Evolutionary conservation across 495 filamentous ascomycete species (phyloP).

Genomic region (Tuber aestivum): DNA sequence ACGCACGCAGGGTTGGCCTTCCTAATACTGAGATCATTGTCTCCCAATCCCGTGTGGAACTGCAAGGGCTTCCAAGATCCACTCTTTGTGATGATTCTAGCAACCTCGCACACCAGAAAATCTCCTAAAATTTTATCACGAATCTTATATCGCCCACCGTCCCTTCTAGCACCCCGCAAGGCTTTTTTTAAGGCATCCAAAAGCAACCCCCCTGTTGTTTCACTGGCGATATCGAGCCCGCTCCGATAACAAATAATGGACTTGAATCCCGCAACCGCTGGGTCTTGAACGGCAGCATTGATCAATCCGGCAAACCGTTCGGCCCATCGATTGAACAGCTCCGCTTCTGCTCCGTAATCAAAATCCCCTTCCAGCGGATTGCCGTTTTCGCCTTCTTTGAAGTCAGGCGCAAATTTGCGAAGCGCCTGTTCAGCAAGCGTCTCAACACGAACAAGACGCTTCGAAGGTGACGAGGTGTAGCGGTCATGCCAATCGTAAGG

Average conservation of each 20-base stretch:
- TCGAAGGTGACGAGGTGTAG: conserved; percentile 57
- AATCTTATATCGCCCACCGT: conserved; percentile 48
- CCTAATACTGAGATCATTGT: conserved; percentile 68
- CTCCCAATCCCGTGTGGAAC: conserved; percentile 81
- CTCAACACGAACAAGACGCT: conserved; percentile 79
- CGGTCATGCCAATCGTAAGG: conserved; percentile 64
- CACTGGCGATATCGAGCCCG: conserved; percentile 56
- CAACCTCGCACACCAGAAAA: conserved; percentile 57
- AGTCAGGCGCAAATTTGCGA: conserved; percentile 15
- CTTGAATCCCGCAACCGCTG: conserved; percentile 76
- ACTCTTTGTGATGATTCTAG: conserved; percentile 48
- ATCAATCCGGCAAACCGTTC: conserved; percentile 51
- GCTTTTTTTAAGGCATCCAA: conserved; percentile 39
- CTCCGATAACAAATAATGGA: conserved; percentile 78
- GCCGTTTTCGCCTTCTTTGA: conserved; percentile 36
- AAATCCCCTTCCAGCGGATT: conserved; percentile 38
- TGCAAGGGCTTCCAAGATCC: conserved; percentile 63
- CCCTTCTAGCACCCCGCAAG: conserved; percentile 33
- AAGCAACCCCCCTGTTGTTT: conserved; percentile 36
- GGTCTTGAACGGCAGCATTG: conserved; percentile 52
- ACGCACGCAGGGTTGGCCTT: conserved; percentile 61
- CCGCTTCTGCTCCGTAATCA: conserved; percentile 5
- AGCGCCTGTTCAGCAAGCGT: conserved; percentile 59
- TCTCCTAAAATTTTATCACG: conserved; percentile 60
- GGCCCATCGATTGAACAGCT: conserved; percentile 46